A percentile compares a stretch with the other conserved stretches of the same genome.
These are phyloP conservation scores for Nemania bipapillata DNA, from an alignment of 2,329 filamentous ascomycete genomes.

Conservation along the genomic window DNA sequence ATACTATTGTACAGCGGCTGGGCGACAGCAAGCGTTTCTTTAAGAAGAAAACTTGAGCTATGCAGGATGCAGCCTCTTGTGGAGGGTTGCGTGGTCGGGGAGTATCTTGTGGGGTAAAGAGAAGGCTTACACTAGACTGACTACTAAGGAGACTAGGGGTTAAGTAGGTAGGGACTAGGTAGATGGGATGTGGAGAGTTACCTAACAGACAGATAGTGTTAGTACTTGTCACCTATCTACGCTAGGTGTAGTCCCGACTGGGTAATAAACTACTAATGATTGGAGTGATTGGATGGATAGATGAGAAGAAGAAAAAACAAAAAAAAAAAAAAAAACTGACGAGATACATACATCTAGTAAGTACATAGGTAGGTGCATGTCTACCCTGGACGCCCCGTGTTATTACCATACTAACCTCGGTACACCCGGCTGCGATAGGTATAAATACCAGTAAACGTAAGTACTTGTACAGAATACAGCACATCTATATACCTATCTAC, in stretches of 20 bases:
- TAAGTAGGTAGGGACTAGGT: not conserved
- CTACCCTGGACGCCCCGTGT: constrained; percentile 20
- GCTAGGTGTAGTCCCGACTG: constrained; percentile 5
- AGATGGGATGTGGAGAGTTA: not conserved
- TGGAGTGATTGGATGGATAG: constrained; percentile 3
- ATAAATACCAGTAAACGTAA: not conserved
- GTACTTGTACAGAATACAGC: no score
- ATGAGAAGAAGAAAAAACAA: not conserved
- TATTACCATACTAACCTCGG: constrained; percentile 27
- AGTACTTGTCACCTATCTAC: not conserved
- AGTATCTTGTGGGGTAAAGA: constrained; percentile 32
- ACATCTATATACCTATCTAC: not conserved
- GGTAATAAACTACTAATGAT: constrained; percentile 17
- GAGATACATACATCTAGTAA: not conserved
- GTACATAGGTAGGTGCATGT: constrained; percentile 8
- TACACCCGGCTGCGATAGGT: constrained; percentile 3
- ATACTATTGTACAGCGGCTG: constrained; percentile 22
- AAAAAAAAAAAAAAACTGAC: no score
- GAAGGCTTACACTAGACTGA: constrained; percentile 17
- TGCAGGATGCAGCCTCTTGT: constrained; percentile 30
- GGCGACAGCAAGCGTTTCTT: constrained; percentile 26
- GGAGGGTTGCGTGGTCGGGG: constrained; percentile 32
- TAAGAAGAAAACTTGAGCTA: constrained; percentile 24
- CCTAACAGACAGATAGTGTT: not conserved
- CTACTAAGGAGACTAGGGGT: not conserved